A percentile compares a stretch with the other conserved stretches of the same genome.
phyloP scores from a whole-genome alignment of 2,329 filamentous ascomycete species.

The Diplodia mutila region DNA sequence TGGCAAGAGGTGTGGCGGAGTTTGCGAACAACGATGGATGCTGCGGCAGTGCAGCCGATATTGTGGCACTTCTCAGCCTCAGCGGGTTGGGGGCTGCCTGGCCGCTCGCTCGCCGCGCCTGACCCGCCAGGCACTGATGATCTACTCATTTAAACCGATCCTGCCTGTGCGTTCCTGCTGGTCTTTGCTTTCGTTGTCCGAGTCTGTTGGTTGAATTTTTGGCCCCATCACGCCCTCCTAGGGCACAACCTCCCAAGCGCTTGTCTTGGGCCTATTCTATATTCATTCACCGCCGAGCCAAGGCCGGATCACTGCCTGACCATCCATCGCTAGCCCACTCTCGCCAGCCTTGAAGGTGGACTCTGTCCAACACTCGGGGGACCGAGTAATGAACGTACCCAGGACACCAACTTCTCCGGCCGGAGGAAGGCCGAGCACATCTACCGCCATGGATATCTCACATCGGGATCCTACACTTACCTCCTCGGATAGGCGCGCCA shows the following conservation, averaged over 20 bases:
- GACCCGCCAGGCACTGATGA: not conserved
- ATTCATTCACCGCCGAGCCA: not conserved
- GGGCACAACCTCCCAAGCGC: not conserved
- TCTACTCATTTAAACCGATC: conserved; percentile 11
- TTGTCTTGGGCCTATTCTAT: conserved; percentile 4
- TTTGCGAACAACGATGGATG: not conserved
- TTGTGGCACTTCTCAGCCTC: conserved; percentile 22
- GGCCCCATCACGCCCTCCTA: conserved; percentile 6
- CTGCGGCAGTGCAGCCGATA: conserved; percentile 12
- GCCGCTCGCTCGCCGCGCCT: conserved; percentile 1
- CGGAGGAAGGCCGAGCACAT: not conserved
- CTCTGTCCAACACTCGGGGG: not conserved
- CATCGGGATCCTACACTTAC: not conserved
- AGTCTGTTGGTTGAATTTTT: conserved; percentile 3
- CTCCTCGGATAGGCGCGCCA: not conserved
- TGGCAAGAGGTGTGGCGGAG: conserved; percentile 16
- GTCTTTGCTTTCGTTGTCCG: conserved; percentile 1
- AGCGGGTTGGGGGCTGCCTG: conserved; percentile 9
- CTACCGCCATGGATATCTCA: conserved; percentile 2
- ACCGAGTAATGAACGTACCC: not conserved
- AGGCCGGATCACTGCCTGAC: conserved; percentile 12
- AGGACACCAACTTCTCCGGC: not conserved
- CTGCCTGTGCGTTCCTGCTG: conserved; percentile 6
- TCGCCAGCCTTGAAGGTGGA: not conserved
- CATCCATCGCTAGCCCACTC: not conserved